Evolutionary conservation across 805 yeast genomes (phyloP), one percentile per base, ranked within the genome.

Genomic region (Yueomyces sinensis): DNA sequence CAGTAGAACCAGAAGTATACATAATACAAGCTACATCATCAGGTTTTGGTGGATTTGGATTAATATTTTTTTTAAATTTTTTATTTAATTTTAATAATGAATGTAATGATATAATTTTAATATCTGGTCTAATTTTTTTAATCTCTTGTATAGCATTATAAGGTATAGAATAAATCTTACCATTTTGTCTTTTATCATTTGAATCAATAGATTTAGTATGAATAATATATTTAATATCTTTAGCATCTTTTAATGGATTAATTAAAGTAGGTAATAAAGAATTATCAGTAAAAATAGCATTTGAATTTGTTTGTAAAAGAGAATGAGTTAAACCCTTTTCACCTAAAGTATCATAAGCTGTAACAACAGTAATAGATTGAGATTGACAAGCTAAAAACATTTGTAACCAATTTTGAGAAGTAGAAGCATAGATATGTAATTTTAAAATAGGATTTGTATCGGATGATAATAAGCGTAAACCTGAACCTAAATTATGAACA

Each of bases 311-410:
- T 62, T 87, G 82, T 29, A 70, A 67, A 51, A 91, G 66, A 3
- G 96, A 86, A 59, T 81, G 94, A 37, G 78, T 79, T 51, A 87
- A 68, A 17, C 95, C 95, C 27, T 70, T 68, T 59, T 84, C 94
- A 38, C 96, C 96, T 44, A 87, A 67, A 30, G 95, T 84, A 58
- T 87, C 96, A 59, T 91, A 91, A 27, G 98, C 97, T 13, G 98
- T 91, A 29, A 86, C 97, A 37, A 81, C 70, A 17, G 97, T 82
- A 40, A 91, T 77, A 33, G 70, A 61, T 59, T 84, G 95, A 34
- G 86, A 65, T 47, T 74, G 72, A 35, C 83, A 69, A 13, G 87
- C 95, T 39, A 83, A 57, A 43, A 75, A 89, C 23, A 82, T 71
- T 61, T 82, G 81, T 83, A 89, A 72, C 97, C 97, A 89, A 52